These are phyloP conservation scores for Saksenaea vasiformis DNA, from an alignment of 371 early-diverging fungal species.

Conservation along the genomic window DNA sequence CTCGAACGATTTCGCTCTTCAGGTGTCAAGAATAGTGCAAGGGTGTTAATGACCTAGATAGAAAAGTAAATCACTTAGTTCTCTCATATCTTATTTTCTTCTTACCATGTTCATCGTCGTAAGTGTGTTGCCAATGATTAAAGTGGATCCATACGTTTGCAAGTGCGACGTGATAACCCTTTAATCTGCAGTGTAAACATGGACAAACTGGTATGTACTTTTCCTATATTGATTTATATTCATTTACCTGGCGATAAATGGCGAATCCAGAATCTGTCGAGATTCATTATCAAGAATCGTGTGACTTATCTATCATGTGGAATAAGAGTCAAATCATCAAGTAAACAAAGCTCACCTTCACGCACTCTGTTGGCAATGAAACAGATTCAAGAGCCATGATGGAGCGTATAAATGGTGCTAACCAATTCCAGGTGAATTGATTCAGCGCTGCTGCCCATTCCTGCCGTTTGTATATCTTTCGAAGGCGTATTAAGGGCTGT, in stretches of 20 bases:
- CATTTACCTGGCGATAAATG: conserved; percentile 53
- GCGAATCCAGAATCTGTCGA: conserved; percentile 53
- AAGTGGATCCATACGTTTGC: conserved; percentile 56
- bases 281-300: conserved; percentile 55
- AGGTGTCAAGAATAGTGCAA: conserved; percentile 52
- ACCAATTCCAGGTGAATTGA: conserved; percentile 44
- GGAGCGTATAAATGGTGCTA: conserved; percentile 58
- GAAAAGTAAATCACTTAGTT: neutral
- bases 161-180: conserved; percentile 62
- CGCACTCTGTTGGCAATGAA: conserved; percentile 55
- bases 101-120: conserved; percentile 63
- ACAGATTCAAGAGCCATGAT: conserved; percentile 65
- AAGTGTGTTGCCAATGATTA: conserved; percentile 55
- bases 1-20: conserved; percentile 60
- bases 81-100: neutral
- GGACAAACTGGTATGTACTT: neutral
- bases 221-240: neutral
- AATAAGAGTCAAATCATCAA: neutral
- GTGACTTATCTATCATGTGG: conserved; percentile 44
- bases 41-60: conserved; percentile 57
- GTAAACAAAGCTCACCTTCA: conserved; percentile 38
- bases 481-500: conserved; percentile 36
- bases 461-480: conserved; percentile 37
- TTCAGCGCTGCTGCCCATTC: conserved; percentile 44
- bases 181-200: neutral